Conservation (phyloP, 2,329 filamentous ascomycete species). For the Botrytis porri region DNA sequence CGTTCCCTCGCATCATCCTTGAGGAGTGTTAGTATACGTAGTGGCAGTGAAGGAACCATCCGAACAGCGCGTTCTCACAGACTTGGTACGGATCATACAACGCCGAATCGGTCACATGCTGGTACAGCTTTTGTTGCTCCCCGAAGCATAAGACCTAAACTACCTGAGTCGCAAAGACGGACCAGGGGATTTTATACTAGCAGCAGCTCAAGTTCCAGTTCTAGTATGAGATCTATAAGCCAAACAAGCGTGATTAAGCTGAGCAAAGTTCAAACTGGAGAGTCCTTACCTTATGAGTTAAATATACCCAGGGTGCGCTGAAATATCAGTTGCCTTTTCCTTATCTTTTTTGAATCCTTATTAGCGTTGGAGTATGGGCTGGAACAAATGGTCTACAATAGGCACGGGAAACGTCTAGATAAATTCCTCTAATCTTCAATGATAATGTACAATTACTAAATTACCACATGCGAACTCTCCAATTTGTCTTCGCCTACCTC, state of each 20-base stretch:
- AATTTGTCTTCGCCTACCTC: neutral
- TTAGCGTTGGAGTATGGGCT: conserved; percentile 34
- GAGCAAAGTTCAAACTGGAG: conserved; percentile 29
- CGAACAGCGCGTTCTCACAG: conserved; percentile 31
- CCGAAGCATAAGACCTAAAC: conserved; percentile 24
- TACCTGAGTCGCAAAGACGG: conserved; percentile 30
- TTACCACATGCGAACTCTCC: neutral
- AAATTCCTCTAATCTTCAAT: conserved; percentile 18
- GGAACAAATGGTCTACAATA: neutral
- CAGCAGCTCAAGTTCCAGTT: conserved; percentile 23
- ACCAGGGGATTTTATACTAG: conserved; percentile 29
- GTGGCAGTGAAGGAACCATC: conserved; percentile 35
- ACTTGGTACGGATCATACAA: conserved; percentile 21
- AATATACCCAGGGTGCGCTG: conserved; percentile 27
- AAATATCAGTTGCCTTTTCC: conserved; percentile 3
- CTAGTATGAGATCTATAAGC: conserved; percentile 31
- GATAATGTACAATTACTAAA: conserved; percentile 19
- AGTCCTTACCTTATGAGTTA: conserved; percentile 34
- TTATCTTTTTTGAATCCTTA: conserved; percentile 18
- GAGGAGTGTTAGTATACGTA: conserved; percentile 27
- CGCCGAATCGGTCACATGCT: conserved; percentile 25
- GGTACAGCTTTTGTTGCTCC: conserved; percentile 34
- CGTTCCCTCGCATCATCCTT: conserved; percentile 31
- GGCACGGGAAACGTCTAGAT: conserved; percentile 13
- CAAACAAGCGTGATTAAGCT: conserved; percentile 36